A percentile compares a stretch with the other conserved stretches of the same genome.
Evolutionary conservation across 2,329 filamentous ascomycete genomes (phyloP).

Genomic region (Cryphonectria carpinicola): DNA sequence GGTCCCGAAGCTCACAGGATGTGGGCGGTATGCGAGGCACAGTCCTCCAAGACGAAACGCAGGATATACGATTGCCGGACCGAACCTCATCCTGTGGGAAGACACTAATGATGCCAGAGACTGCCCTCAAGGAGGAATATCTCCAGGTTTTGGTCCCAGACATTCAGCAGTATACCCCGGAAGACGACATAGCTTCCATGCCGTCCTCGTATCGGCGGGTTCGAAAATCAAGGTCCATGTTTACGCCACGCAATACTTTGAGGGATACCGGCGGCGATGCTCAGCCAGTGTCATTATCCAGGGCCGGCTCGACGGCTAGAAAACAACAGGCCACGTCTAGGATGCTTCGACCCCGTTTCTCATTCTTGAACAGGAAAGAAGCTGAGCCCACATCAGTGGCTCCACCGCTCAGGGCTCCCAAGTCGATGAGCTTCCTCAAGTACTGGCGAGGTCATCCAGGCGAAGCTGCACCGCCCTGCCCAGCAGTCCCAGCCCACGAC

Average conservation of each 20-base stretch:
- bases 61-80: conserved; percentile 16
- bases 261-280: conserved; percentile 24
- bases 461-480: conserved; percentile 18
- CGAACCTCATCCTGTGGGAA: conserved; percentile 25
- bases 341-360: conserved; percentile 19
- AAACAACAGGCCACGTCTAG: neutral
- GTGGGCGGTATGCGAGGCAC: conserved; percentile 6
- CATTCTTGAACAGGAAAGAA: conserved; percentile 35
- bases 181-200: conserved; percentile 52
- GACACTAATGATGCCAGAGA: conserved; percentile 9
- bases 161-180: conserved; percentile 50
- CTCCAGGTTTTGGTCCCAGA: conserved; percentile 42
- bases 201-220: conserved; percentile 54
- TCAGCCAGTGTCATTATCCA: neutral
- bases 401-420: conserved; percentile 48
- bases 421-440: conserved; percentile 57
- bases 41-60: neutral
- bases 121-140: conserved; percentile 35
- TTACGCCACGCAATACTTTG: conserved; percentile 39
- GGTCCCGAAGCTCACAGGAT: conserved; percentile 20
- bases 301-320: neutral
- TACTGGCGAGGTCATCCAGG: conserved; percentile 36
- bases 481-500: conserved; percentile 34
- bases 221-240: conserved; percentile 61
- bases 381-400: conserved; percentile 34